phyloP scores from a whole-genome alignment of 106 monocot species.

The Allium fistulosum region DNA sequence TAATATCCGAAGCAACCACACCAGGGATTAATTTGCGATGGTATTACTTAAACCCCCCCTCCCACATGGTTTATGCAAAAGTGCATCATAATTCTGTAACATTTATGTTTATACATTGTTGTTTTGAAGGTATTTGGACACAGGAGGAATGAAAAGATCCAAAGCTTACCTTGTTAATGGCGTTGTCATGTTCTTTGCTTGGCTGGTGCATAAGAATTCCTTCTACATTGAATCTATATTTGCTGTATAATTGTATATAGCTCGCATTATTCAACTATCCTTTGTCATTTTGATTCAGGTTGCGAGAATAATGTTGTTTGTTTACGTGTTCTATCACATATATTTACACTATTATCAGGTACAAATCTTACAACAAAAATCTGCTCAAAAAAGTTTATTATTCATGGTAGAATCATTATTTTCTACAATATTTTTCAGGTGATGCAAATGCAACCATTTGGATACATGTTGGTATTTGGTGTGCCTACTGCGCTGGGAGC shows the following conservation, averaged over 20 bases:
- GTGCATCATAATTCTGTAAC: not conserved
- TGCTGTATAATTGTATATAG: not conserved
- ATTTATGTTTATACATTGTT: not conserved
- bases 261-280: not conserved
- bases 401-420: not conserved
- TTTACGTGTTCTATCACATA: constrained; percentile 80
- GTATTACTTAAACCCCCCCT: constrained; percentile 3
- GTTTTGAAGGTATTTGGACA: constrained; percentile 76
- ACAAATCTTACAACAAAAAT: not conserved
- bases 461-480: constrained; percentile 46
- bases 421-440: constrained; percentile 28
- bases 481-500: constrained; percentile 41
- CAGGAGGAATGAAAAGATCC: constrained; percentile 67
- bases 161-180: constrained; percentile 75
- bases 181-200: constrained; percentile 37
- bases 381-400: not conserved
- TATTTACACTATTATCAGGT: constrained; percentile 84
- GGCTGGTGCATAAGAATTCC: constrained; percentile 23
- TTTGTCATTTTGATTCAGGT: constrained; percentile 32
- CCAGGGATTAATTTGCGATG: constrained; percentile 88
- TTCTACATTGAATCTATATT: not conserved
- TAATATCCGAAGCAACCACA: constrained; percentile 87
- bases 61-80: not conserved
- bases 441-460: constrained; percentile 48
- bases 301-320: constrained; percentile 74